Conservation (phyloP, 768 basidiomycete species). For the Ramaria sp. region DNA sequence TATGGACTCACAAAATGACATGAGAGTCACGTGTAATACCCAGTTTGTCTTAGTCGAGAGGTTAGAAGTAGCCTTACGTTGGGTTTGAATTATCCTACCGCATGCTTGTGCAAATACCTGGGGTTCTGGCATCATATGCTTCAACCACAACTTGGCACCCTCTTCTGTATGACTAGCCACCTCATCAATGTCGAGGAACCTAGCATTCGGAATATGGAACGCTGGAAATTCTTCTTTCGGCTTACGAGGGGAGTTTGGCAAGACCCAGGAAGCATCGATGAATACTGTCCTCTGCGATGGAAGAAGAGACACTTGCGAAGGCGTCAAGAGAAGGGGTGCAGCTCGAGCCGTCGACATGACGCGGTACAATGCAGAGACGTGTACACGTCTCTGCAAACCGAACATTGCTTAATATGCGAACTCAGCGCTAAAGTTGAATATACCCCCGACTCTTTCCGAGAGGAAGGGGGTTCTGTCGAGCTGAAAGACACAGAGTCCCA, state of each 20-base stretch:
- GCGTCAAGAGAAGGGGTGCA: constrained; percentile 5
- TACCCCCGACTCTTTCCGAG: no score
- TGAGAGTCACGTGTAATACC: constrained; percentile 67
- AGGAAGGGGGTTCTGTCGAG: no score
- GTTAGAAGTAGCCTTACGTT: not conserved
- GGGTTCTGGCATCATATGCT: constrained; percentile 86
- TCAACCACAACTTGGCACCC: constrained; percentile 46
- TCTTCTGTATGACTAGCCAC: constrained; percentile 57
- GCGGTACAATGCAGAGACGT: not conserved
- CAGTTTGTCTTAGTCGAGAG: constrained; percentile 38
- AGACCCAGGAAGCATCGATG: constrained; percentile 84
- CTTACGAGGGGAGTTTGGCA: constrained; percentile 77
- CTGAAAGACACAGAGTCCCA: no score
- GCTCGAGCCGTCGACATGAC: not conserved
- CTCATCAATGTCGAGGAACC: constrained; percentile 71
- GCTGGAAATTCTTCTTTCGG: constrained; percentile 55
- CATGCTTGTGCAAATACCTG: constrained; percentile 68
- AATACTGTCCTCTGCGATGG: constrained; percentile 15
- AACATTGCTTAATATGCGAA: no score
- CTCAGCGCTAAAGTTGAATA: no score
- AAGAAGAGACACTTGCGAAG: not conserved
- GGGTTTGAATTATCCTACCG: constrained; percentile 37
- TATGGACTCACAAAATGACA: constrained; percentile 60
- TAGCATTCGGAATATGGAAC: constrained; percentile 60
- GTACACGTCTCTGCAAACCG: no score